phyloP scores from a whole-genome alignment of 306 rosid species.

The Heteromeles arbutifolia region DNA sequence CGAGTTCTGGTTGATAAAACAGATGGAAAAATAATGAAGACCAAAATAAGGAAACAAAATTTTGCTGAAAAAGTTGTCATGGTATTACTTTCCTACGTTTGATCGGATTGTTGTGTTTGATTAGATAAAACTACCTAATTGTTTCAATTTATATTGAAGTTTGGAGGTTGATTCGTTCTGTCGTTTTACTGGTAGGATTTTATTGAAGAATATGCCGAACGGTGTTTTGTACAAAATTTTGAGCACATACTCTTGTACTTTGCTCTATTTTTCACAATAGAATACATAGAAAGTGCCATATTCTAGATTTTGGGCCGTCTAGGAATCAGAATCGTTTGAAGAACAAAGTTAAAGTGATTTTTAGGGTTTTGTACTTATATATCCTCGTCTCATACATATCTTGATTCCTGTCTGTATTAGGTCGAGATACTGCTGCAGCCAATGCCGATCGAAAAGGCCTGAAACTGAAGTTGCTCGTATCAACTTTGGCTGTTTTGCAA shows the following conservation, averaged over 20 bases:
- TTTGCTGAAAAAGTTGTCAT: not conserved
- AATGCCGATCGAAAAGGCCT: not conserved
- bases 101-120: not conserved
- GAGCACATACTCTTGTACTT: not conserved
- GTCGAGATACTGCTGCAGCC: not conserved
- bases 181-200: not conserved
- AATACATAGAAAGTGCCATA: not conserved
- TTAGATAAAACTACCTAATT: not conserved
- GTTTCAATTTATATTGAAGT: not conserved
- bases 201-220: not conserved
- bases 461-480: not conserved
- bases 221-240: not conserved
- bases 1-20: not conserved
- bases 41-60: not conserved
- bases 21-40: conserved; percentile 4
- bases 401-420: not conserved
- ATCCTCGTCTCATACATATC: not conserved
- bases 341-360: too few species aligned
- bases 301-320: not conserved
- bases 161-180: conserved; percentile 1
- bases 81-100: not conserved
- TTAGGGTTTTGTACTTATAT: not conserved
- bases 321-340: not conserved
- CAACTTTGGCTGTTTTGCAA: not conserved
- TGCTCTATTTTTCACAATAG: not conserved